Conservation (phyloP, 148 eudicot species). For the Cornus suecica region DNA sequence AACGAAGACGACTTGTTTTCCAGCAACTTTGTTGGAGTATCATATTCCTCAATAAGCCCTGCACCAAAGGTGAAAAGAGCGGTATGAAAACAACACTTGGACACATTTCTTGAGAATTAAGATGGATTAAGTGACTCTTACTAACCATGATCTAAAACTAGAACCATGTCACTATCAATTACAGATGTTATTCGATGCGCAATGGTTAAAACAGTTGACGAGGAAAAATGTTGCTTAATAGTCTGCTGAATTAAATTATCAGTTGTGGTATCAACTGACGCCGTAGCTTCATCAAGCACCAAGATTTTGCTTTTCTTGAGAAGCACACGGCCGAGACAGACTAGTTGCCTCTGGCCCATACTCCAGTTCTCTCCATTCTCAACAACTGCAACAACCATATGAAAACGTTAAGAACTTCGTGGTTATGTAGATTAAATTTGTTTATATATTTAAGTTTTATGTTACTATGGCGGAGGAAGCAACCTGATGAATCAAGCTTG, state of each 20-base stretch:
- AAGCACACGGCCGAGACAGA: conserved; percentile 50
- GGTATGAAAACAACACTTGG: conserved; percentile 9
- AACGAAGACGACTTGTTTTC: not conserved
- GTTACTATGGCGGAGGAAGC: conserved; percentile 8
- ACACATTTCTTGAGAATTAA: not conserved
- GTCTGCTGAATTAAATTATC: conserved; percentile 55
- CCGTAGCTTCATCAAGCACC: conserved; percentile 60
- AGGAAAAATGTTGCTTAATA: conserved; percentile 33
- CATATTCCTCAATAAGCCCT: conserved; percentile 26
- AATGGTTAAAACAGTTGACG: conserved; percentile 36
- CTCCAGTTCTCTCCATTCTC: conserved; percentile 53
- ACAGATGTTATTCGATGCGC: conserved; percentile 15
- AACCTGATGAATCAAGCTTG: conserved; percentile 80
- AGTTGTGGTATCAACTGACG: conserved; percentile 62
- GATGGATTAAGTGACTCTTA: not conserved
- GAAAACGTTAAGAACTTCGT: not conserved
- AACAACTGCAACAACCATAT: not conserved
- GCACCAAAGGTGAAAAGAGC: not conserved
- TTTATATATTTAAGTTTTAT: not conserved
- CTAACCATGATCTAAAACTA: not conserved
- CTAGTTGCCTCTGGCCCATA: conserved; percentile 52
- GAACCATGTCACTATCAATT: conserved; percentile 30
- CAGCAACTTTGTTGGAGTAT: conserved; percentile 32
- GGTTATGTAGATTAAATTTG: not conserved
- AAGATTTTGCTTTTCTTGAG: conserved; percentile 48